Base-by-base conservation (phyloP, 768 basidiomycete species). In the Sporobolomyces pararoseus region DNA sequence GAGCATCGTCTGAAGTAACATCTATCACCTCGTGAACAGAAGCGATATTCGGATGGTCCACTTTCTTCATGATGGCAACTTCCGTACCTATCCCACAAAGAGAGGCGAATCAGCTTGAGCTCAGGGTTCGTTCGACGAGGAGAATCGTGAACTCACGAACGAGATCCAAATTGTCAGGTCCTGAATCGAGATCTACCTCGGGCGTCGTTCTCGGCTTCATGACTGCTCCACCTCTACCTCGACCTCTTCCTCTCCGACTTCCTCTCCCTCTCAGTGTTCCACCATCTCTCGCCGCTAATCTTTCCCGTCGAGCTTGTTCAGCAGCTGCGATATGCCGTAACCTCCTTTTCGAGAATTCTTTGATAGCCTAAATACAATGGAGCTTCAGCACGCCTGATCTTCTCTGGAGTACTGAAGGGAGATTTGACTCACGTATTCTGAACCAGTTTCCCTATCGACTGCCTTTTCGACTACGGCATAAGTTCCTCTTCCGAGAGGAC, bases 21-120 rank as follows among this genome's bases (percentile, higher is more conserved):
- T 77, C 75, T 17, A 77, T 69, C 17, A 76, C 75, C 51, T 74
- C 73, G 49, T 74, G 63, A 0, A 74, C 61, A 5, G 53, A 64
- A 0, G 69, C 69, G 12, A 74, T n/a, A 19, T 74, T 74, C 7
- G 73, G 73, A 42, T 74, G 73, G 31, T 74, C 66, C 35, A 74
- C 69, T 59, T 74, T 74, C 58, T 71, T 71, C 73, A 74, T 68
- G 60, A 74, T 74, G 1, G 73, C 73, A 17, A 74, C 69, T 42
- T 74, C 73, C 19, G 57, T 65, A 7, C 59, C 63, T 66, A 49
- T 31, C 0, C 25, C 23, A 23, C 12, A 9, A 42, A 32, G 10
- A 5, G 9, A 50, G 29, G 17, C n/a, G 19, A 19, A 27, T 23
- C 3, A n/a, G 9, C n/a, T 5, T 7, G 2, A 7, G 58, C 65